These are phyloP conservation scores for Penicillium samsonianum DNA, from an alignment of 495 filamentous ascomycete genomes.

Conservation along the genomic window DNA sequence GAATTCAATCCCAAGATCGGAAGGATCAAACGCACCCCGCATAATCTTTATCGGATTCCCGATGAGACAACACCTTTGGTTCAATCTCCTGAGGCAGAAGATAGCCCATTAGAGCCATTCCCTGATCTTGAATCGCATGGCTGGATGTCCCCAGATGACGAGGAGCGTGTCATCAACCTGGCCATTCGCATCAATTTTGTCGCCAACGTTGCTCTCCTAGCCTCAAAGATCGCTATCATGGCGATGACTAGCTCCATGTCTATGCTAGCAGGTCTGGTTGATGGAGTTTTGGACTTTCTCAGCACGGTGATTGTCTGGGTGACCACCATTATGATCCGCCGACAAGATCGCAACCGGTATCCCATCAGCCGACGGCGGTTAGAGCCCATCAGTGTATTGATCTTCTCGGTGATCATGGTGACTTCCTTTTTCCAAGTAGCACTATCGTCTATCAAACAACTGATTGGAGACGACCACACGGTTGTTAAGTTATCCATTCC, in stretches of 20 bases:
- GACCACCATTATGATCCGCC: constrained; percentile 71
- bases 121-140: constrained; percentile 44
- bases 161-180: constrained; percentile 66
- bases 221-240: constrained; percentile 78
- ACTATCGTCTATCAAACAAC: constrained; percentile 66
- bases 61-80: constrained; percentile 67
- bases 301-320: constrained; percentile 85
- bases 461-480: constrained; percentile 63
- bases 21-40: constrained; percentile 77
- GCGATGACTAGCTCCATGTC: constrained; percentile 80
- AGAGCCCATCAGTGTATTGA: constrained; percentile 75
- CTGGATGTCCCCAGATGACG: constrained; percentile 60
- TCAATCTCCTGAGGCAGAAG: constrained; percentile 34
- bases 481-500: constrained; percentile 72
- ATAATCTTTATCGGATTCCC: constrained; percentile 75
- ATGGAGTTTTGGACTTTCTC: constrained; percentile 85
- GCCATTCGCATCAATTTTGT: constrained; percentile 85
- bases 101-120: constrained; percentile 24
- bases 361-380: constrained; percentile 77
- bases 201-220: constrained; percentile 79
- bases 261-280: constrained; percentile 84
- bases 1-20: constrained; percentile 14
- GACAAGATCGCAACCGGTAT: constrained; percentile 77
- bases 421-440: constrained; percentile 86
- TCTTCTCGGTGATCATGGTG: constrained; percentile 84